Evolutionary conservation across 257 asterid species (phyloP).

Genomic region (Primulina eburnea): DNA sequence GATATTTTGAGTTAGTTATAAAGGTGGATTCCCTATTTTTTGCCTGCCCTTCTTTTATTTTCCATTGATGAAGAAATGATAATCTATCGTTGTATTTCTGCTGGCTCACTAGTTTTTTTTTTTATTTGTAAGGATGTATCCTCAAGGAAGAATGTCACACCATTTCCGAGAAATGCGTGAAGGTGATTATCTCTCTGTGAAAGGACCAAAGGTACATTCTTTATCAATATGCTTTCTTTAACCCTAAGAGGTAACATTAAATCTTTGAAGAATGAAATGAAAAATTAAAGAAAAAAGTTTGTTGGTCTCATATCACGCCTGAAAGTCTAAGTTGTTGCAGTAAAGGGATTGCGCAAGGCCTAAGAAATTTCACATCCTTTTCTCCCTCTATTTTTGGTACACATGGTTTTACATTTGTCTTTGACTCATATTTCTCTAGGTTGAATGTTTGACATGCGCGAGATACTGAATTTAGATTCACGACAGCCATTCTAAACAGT

Average conservation of each 20-base stretch:
- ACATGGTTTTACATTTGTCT: background rate
- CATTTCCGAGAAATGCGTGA: constrained; percentile 91
- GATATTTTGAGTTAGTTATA: constrained; percentile 85
- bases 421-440: background rate
- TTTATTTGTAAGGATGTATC: constrained; percentile 70
- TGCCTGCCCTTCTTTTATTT: constrained; percentile 10
- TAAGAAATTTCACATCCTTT: background rate
- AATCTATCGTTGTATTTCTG: background rate
- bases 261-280: background rate
- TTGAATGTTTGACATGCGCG: background rate
- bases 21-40: constrained; percentile 47
- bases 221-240: constrained; percentile 8
- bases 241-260: background rate
- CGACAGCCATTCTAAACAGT: background rate
- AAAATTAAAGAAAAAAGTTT: background rate
- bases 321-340: background rate
- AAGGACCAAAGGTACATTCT: constrained; percentile 89
- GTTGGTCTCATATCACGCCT: background rate
- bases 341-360: background rate
- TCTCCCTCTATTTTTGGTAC: background rate
- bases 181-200: constrained; percentile 83
- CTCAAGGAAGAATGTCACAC: constrained; percentile 99
- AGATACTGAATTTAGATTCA: background rate
- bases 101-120: constrained; percentile 22
- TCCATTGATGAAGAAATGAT: background rate